Evolutionary conservation across 148 eudicot species (phyloP).

Genomic region (Chenopodium quinoa): DNA sequence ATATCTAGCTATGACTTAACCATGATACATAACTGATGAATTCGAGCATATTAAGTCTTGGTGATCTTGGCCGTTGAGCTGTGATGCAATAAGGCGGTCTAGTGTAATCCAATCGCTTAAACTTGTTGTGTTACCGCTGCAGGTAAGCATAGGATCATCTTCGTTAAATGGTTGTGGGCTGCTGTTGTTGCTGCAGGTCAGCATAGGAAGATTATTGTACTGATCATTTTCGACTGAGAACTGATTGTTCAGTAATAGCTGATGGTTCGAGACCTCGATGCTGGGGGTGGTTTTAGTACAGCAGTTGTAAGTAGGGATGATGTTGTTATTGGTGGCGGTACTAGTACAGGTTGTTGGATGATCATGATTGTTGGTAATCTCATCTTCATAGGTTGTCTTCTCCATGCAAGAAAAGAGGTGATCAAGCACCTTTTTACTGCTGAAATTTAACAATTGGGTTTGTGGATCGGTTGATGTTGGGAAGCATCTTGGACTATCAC

Average conservation of each 20-base stretch:
- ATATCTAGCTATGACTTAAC: too few relatives aligned
- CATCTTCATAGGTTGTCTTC: neutral
- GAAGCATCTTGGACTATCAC: neutral
- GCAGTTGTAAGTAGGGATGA: neutral
- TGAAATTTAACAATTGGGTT: constrained; percentile 2
- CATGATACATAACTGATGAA: neutral
- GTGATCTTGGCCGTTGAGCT: constrained; percentile 14
- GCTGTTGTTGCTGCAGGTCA: neutral
- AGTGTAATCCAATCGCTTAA: constrained; percentile 14
- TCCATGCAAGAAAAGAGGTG: constrained; percentile 18
- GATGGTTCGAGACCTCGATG: neutral
- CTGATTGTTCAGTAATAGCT: neutral
- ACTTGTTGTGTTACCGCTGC: neutral
- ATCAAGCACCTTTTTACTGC: constrained; percentile 6
- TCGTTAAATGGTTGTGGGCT: neutral
- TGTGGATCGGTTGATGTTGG: neutral
- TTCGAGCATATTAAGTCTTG: neutral
- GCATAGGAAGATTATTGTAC: neutral
- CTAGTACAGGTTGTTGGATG: constrained; percentile 6
- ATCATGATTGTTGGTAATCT: neutral
- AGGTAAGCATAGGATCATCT: neutral
- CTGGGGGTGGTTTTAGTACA: neutral
- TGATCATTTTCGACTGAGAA: neutral
- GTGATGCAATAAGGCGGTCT: constrained; percentile 7
- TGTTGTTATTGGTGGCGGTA: neutral